A percentile compares a stretch with the other conserved stretches of the same genome.
Conservation (phyloP, 306 rosid species). For the Acacia confusa region DNA sequence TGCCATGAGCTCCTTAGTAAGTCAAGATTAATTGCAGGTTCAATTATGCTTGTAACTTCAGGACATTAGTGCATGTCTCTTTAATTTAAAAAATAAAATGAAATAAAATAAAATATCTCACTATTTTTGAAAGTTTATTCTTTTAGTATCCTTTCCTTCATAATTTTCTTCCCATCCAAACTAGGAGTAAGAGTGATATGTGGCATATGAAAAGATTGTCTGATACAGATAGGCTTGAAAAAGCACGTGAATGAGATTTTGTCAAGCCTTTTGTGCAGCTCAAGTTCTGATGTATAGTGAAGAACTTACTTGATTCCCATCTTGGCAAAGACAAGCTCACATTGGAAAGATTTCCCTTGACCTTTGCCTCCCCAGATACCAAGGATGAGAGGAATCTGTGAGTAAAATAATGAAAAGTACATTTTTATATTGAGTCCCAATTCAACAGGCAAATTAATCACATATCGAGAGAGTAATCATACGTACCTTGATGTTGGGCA, state of each 20-base stretch:
- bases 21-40: no score
- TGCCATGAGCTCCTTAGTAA: no score
- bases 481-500: conserved; percentile 88
- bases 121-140: no score
- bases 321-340: conserved; percentile 94
- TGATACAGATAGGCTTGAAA: neutral
- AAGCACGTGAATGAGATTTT: neutral
- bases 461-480: neutral
- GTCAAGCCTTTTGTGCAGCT: neutral
- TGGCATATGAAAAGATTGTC: neutral
- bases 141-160: no score
- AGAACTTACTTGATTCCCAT: conserved; percentile 92
- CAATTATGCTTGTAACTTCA: no score
- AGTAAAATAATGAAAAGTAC: neutral
- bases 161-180: no score
- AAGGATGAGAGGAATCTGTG: conserved; percentile 84
- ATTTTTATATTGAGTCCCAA: neutral
- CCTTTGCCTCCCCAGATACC: conserved; percentile 99
- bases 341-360: conserved; percentile 97
- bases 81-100: no score
- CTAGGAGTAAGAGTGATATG: no score
- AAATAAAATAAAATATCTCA: no score
- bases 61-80: no score
- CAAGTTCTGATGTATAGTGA: neutral
- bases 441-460: neutral